Evolutionary conservation across 2,329 filamentous ascomycete genomes (phyloP).

Genomic region (Beauveria sp.): DNA sequence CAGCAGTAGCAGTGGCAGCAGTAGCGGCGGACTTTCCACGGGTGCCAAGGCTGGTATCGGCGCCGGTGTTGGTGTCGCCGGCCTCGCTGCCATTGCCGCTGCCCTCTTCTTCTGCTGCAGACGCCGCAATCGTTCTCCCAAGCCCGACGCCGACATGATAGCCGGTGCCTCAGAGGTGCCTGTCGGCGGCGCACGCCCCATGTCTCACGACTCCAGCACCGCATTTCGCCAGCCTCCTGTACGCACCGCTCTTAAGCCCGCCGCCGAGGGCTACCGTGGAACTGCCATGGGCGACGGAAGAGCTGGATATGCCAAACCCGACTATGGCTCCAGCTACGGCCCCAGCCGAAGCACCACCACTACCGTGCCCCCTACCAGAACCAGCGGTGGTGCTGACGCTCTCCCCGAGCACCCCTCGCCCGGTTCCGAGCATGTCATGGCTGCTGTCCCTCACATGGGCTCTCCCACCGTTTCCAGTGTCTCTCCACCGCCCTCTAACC

Average conservation of each 20-base stretch:
- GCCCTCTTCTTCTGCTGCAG: constrained; percentile 23
- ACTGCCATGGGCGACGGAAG: constrained; percentile 32
- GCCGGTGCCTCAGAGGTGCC: constrained; percentile 36
- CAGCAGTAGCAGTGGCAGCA: constrained; percentile 2
- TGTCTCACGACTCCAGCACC: constrained; percentile 22
- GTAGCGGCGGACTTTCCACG: constrained; percentile 27
- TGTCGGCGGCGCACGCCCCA: constrained; percentile 27
- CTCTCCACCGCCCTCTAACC: background rate
- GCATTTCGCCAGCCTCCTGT: constrained; percentile 20
- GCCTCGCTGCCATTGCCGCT: constrained; percentile 24
- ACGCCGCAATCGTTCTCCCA: constrained; percentile 22
- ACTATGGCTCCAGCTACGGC: constrained; percentile 24
- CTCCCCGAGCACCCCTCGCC: constrained; percentile 21
- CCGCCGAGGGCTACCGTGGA: constrained; percentile 30
- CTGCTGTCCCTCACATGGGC: constrained; percentile 3
- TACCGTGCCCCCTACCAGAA: background rate
- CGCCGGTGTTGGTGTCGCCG: constrained; percentile 30
- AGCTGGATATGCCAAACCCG: constrained; percentile 31
- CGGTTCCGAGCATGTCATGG: constrained; percentile 15
- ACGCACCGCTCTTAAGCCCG: constrained; percentile 19
- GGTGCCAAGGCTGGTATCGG: constrained; percentile 39
- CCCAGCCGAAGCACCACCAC: constrained; percentile 17
- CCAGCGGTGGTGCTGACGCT: constrained; percentile 15
- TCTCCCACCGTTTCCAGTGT: background rate
- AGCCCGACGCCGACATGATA: constrained; percentile 31